Conservation (phyloP, 352 stramenopile species). For the Achlya hypogyna region DNA sequence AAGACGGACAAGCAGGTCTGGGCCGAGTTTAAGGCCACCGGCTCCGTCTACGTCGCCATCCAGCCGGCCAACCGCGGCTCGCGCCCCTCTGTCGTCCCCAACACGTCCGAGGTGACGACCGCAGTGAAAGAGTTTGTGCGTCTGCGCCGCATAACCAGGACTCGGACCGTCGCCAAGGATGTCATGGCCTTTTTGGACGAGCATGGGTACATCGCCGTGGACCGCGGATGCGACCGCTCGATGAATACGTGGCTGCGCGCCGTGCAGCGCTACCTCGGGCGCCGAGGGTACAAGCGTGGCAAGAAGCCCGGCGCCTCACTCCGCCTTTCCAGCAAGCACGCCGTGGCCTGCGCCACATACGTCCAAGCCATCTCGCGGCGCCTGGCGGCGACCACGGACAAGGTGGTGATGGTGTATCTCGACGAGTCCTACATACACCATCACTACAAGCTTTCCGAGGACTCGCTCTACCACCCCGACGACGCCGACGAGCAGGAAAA, state of each 20-base stretch:
- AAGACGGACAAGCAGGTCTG: not conserved
- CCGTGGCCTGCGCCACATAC: not conserved
- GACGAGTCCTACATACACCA: slow-evolving; percentile 16
- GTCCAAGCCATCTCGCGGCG: not conserved
- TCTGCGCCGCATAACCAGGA: too few relatives aligned
- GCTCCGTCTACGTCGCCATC: not conserved
- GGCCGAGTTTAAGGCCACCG: not conserved
- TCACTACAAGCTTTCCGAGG: not conserved
- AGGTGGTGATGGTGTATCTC: not conserved
- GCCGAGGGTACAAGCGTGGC: slow-evolving; percentile 10
- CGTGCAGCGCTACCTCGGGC: too few relatives aligned
- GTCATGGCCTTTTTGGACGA: too few relatives aligned
- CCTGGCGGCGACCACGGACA: not conserved
- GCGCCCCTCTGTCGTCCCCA: not conserved
- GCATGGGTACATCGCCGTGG: too few relatives aligned
- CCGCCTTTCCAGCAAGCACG: not conserved
- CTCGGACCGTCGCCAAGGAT: too few relatives aligned
- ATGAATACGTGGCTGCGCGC: too few relatives aligned
- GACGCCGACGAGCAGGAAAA: not conserved
- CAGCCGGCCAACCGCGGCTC: not conserved
- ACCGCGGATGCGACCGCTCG: too few relatives aligned
- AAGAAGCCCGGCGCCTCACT: not conserved
- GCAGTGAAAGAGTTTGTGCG: not conserved
- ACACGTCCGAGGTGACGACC: not conserved
- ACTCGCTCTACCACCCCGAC: not conserved